Percentiles rank a stretch among this genome's conserved stretches.
These are phyloP conservation scores for Cytospora piceicola DNA, from an alignment of 2,329 filamentous ascomycete species.

Conservation along the genomic window DNA sequence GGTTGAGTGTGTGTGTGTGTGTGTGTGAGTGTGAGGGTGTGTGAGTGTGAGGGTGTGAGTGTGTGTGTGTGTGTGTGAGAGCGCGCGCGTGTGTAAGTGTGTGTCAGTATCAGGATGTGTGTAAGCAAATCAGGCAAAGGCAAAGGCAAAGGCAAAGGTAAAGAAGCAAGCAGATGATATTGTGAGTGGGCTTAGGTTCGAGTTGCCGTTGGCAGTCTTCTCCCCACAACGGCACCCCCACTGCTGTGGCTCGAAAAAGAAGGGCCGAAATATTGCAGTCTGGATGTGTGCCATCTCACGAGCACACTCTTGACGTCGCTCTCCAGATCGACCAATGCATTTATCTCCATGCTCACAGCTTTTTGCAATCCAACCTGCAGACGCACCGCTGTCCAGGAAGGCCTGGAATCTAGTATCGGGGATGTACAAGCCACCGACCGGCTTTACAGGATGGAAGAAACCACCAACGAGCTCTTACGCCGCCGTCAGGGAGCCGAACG, in stretches of 20 bases:
- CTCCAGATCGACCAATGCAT: conserved; percentile 34
- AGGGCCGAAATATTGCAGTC: background rate
- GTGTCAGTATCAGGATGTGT: too few relatives aligned
- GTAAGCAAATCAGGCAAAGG: too few relatives aligned
- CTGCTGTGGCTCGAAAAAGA: too few relatives aligned
- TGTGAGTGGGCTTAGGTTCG: background rate
- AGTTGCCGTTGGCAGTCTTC: background rate
- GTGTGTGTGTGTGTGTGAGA: too few relatives aligned
- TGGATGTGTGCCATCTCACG: background rate
- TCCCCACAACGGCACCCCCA: background rate
- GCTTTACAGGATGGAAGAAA: conserved; percentile 29
- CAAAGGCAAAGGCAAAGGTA: background rate
- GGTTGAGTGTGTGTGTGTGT: too few relatives aligned
- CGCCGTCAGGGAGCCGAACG: conserved; percentile 33
- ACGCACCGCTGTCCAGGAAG: conserved; percentile 26
- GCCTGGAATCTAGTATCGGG: conserved; percentile 33
- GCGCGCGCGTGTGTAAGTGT: too few relatives aligned
- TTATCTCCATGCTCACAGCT: conserved; percentile 31
- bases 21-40: too few relatives aligned
- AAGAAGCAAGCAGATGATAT: background rate
- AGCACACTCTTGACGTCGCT: conserved; percentile 14
- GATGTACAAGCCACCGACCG: conserved; percentile 30
- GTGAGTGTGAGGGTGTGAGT: too few relatives aligned
- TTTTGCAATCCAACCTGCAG: conserved; percentile 32
- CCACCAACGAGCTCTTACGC: conserved; percentile 29